Evolutionary conservation across 2,329 filamentous ascomycete species (phyloP).

Genomic region (Curvularia eragrostidis): DNA sequence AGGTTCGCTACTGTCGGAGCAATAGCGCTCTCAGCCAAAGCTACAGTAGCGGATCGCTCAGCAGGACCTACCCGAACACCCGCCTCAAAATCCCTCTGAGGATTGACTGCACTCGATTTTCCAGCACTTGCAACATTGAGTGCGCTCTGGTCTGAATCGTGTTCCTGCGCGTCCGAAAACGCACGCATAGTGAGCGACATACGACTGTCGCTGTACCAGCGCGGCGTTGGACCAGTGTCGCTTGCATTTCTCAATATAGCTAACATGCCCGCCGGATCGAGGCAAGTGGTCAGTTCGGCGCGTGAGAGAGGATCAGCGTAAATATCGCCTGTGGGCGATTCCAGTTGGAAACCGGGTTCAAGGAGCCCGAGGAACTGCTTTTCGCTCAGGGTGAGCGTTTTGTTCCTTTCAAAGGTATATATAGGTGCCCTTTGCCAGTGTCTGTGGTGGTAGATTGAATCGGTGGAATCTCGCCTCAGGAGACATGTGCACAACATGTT

Average conservation of each 20-base stretch:
- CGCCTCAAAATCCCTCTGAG: background rate
- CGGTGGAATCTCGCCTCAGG: constrained; percentile 23
- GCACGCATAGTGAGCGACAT: background rate
- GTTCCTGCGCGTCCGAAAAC: background rate
- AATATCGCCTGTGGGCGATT: background rate
- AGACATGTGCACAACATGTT: background rate
- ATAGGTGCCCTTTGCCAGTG: too few relatives aligned
- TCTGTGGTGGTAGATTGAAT: background rate
- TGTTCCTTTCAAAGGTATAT: background rate
- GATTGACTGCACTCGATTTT: background rate
- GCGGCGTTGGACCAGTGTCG: background rate
- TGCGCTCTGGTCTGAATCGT: background rate
- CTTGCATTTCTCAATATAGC: background rate
- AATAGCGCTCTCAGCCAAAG: background rate
- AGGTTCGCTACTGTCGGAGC: background rate
- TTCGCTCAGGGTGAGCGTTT: background rate
- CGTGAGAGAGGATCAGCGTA: background rate
- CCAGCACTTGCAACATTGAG: background rate
- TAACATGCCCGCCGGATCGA: background rate
- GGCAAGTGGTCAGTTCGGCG: background rate
- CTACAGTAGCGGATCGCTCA: background rate
- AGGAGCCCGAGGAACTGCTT: background rate
- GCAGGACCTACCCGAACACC: background rate
- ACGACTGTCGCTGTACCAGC: background rate
- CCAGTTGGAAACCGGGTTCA: background rate